Conservation (phyloP, 495 filamentous ascomycete genomes). For the Neurospora sp. region DNA sequence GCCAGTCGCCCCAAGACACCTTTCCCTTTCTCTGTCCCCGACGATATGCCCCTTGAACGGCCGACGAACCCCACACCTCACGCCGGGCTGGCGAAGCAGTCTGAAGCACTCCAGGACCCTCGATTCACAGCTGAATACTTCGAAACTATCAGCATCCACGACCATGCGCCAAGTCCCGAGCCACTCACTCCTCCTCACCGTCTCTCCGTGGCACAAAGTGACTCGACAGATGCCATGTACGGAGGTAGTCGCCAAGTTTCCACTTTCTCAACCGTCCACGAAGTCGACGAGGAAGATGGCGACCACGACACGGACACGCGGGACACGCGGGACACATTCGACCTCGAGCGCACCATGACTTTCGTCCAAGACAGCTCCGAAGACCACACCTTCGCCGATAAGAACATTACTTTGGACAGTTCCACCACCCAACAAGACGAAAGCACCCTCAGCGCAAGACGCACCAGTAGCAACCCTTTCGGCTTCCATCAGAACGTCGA, state of each 20-base stretch:
- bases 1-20: background rate
- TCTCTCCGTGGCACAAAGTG: background rate
- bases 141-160: background rate
- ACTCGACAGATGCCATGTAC: background rate
- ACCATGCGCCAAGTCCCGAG: background rate
- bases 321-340: background rate
- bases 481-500: background rate
- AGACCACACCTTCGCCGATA: background rate
- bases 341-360: background rate
- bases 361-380: background rate
- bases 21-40: background rate
- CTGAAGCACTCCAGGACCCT: background rate
- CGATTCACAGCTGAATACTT: background rate
- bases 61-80: slow-evolving; percentile 5
- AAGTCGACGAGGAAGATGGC: background rate
- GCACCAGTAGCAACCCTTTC: background rate
- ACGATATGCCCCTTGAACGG: background rate
- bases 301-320: background rate
- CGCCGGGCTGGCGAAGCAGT: background rate
- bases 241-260: background rate
- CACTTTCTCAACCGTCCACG: background rate
- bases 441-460: background rate
- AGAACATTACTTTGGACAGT: background rate
- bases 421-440: background rate
- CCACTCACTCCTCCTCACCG: background rate